phyloP scores from a whole-genome alignment of 352 stramenopile species.

The Phytophthora pisi region DNA sequence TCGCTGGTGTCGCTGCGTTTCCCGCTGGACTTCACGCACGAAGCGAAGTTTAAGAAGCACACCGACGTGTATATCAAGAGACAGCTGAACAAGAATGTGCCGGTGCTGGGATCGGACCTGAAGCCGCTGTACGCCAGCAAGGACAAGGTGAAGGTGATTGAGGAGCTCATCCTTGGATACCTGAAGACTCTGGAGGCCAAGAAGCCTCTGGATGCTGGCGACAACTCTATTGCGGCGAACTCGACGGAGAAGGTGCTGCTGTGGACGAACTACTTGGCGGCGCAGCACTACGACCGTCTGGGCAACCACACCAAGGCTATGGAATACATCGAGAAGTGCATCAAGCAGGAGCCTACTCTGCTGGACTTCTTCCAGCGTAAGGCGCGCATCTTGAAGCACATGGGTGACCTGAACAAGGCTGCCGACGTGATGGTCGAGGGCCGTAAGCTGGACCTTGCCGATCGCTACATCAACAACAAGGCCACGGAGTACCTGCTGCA shows the following conservation, averaged over 20 bases:
- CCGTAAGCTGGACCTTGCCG: slow-evolving; percentile 94
- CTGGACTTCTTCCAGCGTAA: slow-evolving; percentile 97
- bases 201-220: slow-evolving; percentile 51
- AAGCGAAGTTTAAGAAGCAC: slow-evolving; percentile 74
- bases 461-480: slow-evolving; percentile 99
- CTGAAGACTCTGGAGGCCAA: slow-evolving; percentile 72
- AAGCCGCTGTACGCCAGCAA: slow-evolving; percentile 87
- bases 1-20: slow-evolving; percentile 91
- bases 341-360: slow-evolving; percentile 89
- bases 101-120: slow-evolving; percentile 94
- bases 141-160: slow-evolving; percentile 67
- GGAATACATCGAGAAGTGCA: slow-evolving; percentile 92
- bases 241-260: slow-evolving; percentile 55
- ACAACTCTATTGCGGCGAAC: slow-evolving; percentile 40
- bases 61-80: slow-evolving; percentile 65
- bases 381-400: slow-evolving; percentile 93
- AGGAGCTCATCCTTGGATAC: slow-evolving; percentile 82
- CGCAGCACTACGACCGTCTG: slow-evolving; percentile 93
- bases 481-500: slow-evolving; percentile 97
- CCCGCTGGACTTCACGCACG: slow-evolving; percentile 88
- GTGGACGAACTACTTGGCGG: slow-evolving; percentile 93
- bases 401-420: slow-evolving; percentile 90
- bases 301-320: slow-evolving; percentile 89
- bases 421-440: slow-evolving; percentile 93
- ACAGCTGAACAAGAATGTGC: slow-evolving; percentile 92